A percentile compares a stretch with the other conserved stretches of the same genome.
phyloP scores from a whole-genome alignment of 2,329 filamentous ascomycete species.

The Orbilia blumenaviensis region DNA sequence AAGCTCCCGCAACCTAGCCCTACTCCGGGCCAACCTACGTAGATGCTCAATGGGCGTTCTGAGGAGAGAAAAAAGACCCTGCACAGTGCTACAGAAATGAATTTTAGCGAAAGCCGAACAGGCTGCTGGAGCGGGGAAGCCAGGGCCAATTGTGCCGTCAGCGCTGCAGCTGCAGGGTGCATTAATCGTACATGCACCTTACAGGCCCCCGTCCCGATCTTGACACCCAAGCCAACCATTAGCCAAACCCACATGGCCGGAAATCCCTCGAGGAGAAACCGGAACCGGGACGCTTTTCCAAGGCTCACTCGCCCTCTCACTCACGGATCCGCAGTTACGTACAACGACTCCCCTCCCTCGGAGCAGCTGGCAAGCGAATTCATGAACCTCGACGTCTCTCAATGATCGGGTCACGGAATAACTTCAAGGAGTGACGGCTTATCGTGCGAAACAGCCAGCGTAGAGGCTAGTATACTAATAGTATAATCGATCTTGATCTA shows the following conservation, averaged over 20 bases:
- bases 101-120: constrained; percentile 1
- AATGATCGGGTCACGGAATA: constrained; percentile 2
- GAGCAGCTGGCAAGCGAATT: background rate
- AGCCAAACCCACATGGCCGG: constrained; percentile 9
- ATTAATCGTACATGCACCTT: constrained; percentile 17
- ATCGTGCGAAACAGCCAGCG: background rate
- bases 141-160: constrained; percentile 34
- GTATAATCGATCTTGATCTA: background rate
- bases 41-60: background rate
- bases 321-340: background rate
- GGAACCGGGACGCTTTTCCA: background rate
- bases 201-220: constrained; percentile 30
- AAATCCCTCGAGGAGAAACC: background rate
- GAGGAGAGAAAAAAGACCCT: background rate
- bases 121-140: constrained; percentile 17
- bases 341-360: too few species aligned
- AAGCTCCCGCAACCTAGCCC: too few species aligned
- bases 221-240: constrained; percentile 23
- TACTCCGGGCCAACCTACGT: too few species aligned
- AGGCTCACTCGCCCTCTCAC: background rate
- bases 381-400: too few species aligned
- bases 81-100: constrained; percentile 1
- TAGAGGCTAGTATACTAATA: background rate
- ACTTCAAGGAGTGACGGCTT: constrained; percentile 1
- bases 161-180: constrained; percentile 31